Percentiles rank a stretch among this genome's conserved stretches.
Conservation (phyloP, 768 basidiomycete genomes). For the Russula sp. region DNA sequence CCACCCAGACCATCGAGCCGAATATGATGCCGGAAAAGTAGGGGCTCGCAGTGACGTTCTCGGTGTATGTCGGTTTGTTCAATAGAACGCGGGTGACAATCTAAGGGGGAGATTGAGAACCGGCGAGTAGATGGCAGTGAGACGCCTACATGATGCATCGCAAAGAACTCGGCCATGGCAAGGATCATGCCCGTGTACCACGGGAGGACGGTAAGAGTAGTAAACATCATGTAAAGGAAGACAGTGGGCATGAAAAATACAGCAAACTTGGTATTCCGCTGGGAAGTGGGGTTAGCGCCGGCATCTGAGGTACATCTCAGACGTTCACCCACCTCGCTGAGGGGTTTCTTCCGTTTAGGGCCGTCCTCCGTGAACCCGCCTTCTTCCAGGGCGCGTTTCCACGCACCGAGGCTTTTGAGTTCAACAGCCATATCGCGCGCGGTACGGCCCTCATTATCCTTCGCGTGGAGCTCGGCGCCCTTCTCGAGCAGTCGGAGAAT, state of each 20-base stretch:
- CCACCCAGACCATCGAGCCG: too few species aligned
- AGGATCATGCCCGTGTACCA: constrained; percentile 87
- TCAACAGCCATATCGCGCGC: constrained; percentile 93
- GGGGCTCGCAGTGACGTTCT: too few species aligned
- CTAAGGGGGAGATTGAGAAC: too few species aligned
- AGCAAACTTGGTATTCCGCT: constrained; percentile 78
- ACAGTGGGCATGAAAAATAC: constrained; percentile 75
- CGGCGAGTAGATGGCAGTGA: too few species aligned
- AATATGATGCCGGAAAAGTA: too few species aligned
- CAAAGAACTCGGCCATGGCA: constrained; percentile 81
- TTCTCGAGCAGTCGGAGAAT: constrained; percentile 82
- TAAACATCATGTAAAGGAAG: constrained; percentile 79
- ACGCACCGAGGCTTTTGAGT: constrained; percentile 85
- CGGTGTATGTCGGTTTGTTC: too few species aligned
- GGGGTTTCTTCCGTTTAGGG: constrained; percentile 52
- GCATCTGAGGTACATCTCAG: background rate
- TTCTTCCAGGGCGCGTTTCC: constrained; percentile 84
- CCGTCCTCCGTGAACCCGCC: constrained; percentile 79
- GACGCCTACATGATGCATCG: constrained; percentile 85
- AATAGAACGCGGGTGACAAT: too few species aligned
- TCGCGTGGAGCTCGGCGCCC: constrained; percentile 74
- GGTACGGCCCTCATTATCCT: constrained; percentile 81
- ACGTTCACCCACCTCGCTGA: constrained; percentile 56
- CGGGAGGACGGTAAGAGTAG: constrained; percentile 74
- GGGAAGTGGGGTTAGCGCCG: background rate